Percentiles rank a stretch among this genome's conserved stretches.
phyloP scores from a whole-genome alignment of 2,329 filamentous ascomycete species.

The Plenodomus lindquistii region DNA sequence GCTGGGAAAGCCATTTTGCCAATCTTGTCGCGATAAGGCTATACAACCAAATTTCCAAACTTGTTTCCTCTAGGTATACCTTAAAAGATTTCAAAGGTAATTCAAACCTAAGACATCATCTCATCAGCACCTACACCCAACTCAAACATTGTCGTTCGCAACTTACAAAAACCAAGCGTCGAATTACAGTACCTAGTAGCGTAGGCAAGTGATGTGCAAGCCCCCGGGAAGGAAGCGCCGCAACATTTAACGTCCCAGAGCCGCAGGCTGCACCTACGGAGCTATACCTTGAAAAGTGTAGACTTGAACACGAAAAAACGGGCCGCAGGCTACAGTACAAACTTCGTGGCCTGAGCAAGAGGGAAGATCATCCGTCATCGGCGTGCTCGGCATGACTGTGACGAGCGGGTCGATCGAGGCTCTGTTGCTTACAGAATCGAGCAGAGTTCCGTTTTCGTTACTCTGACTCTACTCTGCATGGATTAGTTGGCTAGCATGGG shows the following conservation, averaged over 20 bases:
- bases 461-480: neutral
- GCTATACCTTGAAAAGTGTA: neutral
- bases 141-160: too few relatives aligned
- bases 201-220: neutral
- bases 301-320: neutral
- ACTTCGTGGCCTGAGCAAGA: neutral
- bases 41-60: neutral
- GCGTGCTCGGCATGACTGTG: constrained; percentile 5
- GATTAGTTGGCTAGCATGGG: neutral
- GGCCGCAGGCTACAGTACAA: neutral
- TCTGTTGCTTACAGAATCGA: constrained; percentile 23
- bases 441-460: neutral
- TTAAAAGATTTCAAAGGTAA: neutral
- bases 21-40: neutral
- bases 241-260: neutral
- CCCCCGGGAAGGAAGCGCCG: neutral
- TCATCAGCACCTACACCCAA: too few relatives aligned
- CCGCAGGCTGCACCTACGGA: neutral
- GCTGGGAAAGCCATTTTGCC: constrained; percentile 35
- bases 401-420: constrained; percentile 20
- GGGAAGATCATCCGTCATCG: constrained; percentile 2
- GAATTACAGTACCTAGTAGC: too few relatives aligned
- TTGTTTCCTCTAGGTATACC: neutral
- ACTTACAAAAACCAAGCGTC: too few relatives aligned
- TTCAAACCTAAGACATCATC: neutral